Base-by-base conservation (phyloP, 176 grass and related monocot species). In the Panicum miliaceum region DNA sequence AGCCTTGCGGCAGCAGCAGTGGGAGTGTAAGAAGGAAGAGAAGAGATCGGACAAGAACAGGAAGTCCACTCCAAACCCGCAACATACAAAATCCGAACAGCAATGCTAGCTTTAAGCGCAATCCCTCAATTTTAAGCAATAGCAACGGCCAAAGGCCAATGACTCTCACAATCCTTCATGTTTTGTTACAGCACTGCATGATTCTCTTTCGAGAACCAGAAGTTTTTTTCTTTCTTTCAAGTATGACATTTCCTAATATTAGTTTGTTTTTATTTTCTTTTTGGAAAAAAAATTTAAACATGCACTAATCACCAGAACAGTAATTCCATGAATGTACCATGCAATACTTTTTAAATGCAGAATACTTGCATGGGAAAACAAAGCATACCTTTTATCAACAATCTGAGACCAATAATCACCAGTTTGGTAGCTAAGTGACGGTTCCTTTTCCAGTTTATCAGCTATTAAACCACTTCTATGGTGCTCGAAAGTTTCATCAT, bases 391-490 rank as follows among this genome's bases (percentile, higher is more conserved):
- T 90, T 94, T 95, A 57, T 93, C 89, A n/a, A 80, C 86, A 74
- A 98, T 95, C 89, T 98, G 96, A 37, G 85, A 87, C 93, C 96
- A 98, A 79, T 89, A 84, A 65, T 88, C 78, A 84, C 84, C 45
- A 75, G 93, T 91, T 88, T 95, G 91, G 66, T 94, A 98, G 58
- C 85, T 73, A 81, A 98, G 96, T 52, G 93, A 95, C 79, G 96
- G 96, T 14, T 95, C 91, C 62, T 95, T 98, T 84, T 98, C 93
- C 60, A 98, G 64, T 71, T 98, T 98, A 57, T 98, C 87, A 89
- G 93, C 93, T 89, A 98, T 98, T 56, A 95, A 81, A 12, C 92
- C 96, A 78, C 81, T 93, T 85, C 83, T 98, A 73, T 92, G 91
- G 46, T 94, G 85, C 81, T 98, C 87, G 84, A 95, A 98, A 90